Percentiles rank a stretch among this genome's conserved stretches.
Evolutionary conservation across 257 asterid species (phyloP).

Genomic region (Capsicum rhomboideum): DNA sequence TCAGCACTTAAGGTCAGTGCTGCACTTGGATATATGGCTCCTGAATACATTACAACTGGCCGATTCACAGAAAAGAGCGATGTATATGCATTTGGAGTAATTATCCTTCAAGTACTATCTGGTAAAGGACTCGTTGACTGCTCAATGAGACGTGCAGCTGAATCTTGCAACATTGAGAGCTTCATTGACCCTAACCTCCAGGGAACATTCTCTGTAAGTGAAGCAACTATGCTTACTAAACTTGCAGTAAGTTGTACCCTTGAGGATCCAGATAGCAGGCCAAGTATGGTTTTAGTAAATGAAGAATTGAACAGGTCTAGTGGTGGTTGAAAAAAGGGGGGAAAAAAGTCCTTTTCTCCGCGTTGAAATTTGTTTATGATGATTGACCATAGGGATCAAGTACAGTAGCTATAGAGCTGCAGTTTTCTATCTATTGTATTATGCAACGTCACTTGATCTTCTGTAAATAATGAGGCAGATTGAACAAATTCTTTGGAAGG

Average conservation of each 20-base stretch:
- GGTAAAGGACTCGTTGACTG: constrained; percentile 50
- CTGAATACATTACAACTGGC: constrained; percentile 88
- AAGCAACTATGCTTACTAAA: constrained; percentile 43
- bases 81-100: constrained; percentile 91
- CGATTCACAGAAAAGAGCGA: constrained; percentile 94
- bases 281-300: constrained; percentile 48
- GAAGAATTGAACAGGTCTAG: constrained; percentile 26
- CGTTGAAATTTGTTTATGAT: neutral
- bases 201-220: constrained; percentile 33
- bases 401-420: neutral
- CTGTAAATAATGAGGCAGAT: neutral
- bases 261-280: constrained; percentile 64
- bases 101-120: constrained; percentile 71
- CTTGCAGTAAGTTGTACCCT: constrained; percentile 63
- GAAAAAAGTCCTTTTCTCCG: no score
- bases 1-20: constrained; percentile 96
- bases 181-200: constrained; percentile 48
- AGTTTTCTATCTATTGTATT: neutral
- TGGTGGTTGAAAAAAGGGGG: neutral
- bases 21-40: constrained; percentile 94
- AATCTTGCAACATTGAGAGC: constrained; percentile 47
- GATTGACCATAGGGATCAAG: neutral
- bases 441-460: neutral
- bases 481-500: neutral
- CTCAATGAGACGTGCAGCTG: constrained; percentile 53